Evolutionary conservation across 2,329 filamentous ascomycete genomes (phyloP), one percentile per base, ranked within the genome.

Genomic region (Karstenula rhodostoma): DNA sequence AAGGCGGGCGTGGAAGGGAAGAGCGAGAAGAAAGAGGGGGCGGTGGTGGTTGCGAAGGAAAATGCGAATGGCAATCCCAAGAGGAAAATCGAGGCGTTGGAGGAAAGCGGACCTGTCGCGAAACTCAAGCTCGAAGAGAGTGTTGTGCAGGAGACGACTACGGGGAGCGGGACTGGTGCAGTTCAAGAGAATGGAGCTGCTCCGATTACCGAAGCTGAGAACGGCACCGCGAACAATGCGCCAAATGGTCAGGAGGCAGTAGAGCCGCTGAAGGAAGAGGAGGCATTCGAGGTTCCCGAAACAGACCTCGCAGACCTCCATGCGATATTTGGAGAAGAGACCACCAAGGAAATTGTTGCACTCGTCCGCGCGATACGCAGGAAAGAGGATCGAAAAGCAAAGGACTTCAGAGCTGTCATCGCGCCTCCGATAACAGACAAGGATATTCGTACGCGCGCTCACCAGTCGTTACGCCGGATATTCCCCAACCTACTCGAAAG

Each of bases 401-500:
- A 81, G 53, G 83, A 85, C 25, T 84, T 89, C 63, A 83, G 83
- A 7, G 79, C 79, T 5, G 72, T 90, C 40, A 79, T 80, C 12
- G 85, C 85, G 1, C 77, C 81, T 8, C 78, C 82, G 4, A 85
- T 91, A 42, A 77, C 80, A 4, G 87, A 90, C 67, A 88, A 89
- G 65, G 83, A 85, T 19, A 73, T 83, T 57, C 87, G 89, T 8
- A 88, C 87, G 40, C 81, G 85, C 63, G 85, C 90, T 8, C 90
- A 92, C 73, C 81, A 87, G 65, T 80, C 83, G 9, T 82, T 97
- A 48, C 91, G 94, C 27, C 89, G 89, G 43, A 89, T 96, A 62
- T 97, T 97, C 77, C 82, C 83, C n/a, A 90, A 89, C 2, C 86
- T 87, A 58, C 84, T 97, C 53, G 92, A 96, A 59, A 96, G 92